Conservation (phyloP, 257 asterid species). For the Paraleonurus japonicus region DNA sequence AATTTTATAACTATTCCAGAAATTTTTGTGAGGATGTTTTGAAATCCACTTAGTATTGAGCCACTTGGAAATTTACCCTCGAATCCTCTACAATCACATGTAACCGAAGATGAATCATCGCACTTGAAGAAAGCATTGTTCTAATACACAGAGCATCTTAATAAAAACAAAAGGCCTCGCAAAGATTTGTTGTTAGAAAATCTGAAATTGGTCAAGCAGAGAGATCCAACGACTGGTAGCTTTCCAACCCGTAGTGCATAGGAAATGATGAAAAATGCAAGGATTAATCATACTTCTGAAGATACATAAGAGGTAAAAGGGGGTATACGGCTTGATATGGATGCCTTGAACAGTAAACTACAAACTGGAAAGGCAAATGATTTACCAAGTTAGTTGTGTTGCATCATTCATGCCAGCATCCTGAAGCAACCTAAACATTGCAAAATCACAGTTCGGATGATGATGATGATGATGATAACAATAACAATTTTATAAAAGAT, state of each 20-base stretch:
- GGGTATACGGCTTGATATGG: not conserved
- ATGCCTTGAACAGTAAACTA: not conserved
- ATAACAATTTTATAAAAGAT: not conserved
- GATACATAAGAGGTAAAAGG: not conserved
- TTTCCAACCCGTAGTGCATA: not conserved
- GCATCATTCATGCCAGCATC: slow-evolving; percentile 91
- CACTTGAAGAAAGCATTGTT: not conserved
- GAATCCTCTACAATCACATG: not conserved
- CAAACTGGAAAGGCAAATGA: slow-evolving; percentile 1
- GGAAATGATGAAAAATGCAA: not conserved
- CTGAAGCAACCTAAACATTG: slow-evolving; percentile 68
- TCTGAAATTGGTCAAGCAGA: not conserved
- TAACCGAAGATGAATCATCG: not conserved
- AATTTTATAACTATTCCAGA: not conserved
- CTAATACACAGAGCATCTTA: not conserved
- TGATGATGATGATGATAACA: not conserved
- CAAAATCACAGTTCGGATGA: slow-evolving; percentile 14
- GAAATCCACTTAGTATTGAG: not conserved
- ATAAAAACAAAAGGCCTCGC: not conserved
- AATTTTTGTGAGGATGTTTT: not conserved
- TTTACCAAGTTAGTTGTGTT: slow-evolving; percentile 82
- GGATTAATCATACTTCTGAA: not conserved
- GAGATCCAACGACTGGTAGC: not conserved
- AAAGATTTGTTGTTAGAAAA: not conserved
- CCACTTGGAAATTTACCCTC: not conserved